Percentiles rank a stretch among this genome's conserved stretches.
Conservation (phyloP, 139 green algal genomes). For the Closterium sp. region DNA sequence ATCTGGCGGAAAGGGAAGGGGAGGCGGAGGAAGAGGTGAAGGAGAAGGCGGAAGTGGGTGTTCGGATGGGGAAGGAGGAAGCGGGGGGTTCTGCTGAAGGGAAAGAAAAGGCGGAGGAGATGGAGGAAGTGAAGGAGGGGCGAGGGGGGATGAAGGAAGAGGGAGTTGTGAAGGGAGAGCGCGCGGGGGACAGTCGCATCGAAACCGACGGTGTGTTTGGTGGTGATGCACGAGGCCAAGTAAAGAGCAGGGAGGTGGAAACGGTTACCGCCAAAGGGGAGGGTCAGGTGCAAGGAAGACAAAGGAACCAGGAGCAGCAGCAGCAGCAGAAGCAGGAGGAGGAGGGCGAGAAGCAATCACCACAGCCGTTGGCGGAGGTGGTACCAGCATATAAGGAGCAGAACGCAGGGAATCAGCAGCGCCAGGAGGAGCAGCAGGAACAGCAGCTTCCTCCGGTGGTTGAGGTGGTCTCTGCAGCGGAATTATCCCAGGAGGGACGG, state of each 20-base stretch:
- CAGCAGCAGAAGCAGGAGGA: not conserved
- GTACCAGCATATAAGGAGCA: not conserved
- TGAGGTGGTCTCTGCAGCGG: not conserved
- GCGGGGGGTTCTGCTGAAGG: not conserved
- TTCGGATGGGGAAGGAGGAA: not conserved
- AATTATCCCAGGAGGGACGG: not conserved
- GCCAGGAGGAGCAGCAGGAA: not conserved
- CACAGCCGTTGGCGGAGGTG: not conserved
- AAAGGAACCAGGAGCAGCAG: not conserved
- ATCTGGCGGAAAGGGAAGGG: not conserved
- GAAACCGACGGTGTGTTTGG: not conserved
- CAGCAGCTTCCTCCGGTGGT: not conserved
- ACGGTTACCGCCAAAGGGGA: no score
- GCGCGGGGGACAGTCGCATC: not conserved
- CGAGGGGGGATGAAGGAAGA: not conserved
- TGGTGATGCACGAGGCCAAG: not conserved
- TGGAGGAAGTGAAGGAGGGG: not conserved
- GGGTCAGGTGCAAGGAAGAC: not conserved
- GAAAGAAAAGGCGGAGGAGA: not conserved
- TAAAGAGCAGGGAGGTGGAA: no score
- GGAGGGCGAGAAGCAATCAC: not conserved
- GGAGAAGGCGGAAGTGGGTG: not conserved
- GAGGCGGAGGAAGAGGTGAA: not conserved
- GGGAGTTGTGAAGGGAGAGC: not conserved
- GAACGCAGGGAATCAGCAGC: not conserved